Evolutionary conservation across 1,139 yeast genomes (phyloP).

Genomic region (Debaryomyces sp.): DNA sequence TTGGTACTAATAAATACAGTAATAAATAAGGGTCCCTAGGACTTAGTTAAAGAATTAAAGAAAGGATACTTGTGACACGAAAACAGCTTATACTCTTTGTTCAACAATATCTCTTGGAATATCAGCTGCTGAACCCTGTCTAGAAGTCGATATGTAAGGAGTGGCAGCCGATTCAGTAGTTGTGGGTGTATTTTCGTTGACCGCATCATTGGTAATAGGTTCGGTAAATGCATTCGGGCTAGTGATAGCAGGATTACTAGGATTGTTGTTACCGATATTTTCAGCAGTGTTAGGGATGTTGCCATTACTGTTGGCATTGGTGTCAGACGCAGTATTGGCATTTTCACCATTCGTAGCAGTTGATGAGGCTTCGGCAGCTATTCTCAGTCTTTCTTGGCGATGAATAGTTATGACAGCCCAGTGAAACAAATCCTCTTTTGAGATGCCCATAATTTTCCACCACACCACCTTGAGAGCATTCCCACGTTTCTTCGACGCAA

Average conservation of each 20-base stretch:
- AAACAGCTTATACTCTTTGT: conserved; percentile 26
- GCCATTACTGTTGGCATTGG: background rate
- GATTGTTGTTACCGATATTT: background rate
- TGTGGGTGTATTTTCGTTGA: background rate
- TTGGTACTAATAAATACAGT: background rate
- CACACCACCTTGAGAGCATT: conserved; percentile 39
- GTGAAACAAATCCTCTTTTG: conserved; percentile 47
- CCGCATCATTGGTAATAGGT: background rate
- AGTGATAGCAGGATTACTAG: background rate
- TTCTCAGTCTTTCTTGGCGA: conserved; percentile 2
- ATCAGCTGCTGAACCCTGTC: conserved; percentile 6
- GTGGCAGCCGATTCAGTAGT: background rate
- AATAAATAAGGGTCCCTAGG: background rate
- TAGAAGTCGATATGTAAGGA: background rate
- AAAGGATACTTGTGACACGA: background rate
- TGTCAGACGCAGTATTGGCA: background rate
- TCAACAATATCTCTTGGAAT: conserved; percentile 26
- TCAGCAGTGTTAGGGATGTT: background rate
- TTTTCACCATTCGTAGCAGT: background rate
- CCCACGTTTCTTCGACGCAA: conserved; percentile 39
- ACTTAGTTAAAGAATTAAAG: background rate
- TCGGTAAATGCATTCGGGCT: background rate
- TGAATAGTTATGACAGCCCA: conserved; percentile 53
- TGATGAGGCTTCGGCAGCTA: background rate
- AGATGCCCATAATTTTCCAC: conserved; percentile 61